A percentile compares a stretch with the other conserved stretches of the same genome.
Conservation (phyloP, 805 yeast species). For the Metschnikowia matae region DNA sequence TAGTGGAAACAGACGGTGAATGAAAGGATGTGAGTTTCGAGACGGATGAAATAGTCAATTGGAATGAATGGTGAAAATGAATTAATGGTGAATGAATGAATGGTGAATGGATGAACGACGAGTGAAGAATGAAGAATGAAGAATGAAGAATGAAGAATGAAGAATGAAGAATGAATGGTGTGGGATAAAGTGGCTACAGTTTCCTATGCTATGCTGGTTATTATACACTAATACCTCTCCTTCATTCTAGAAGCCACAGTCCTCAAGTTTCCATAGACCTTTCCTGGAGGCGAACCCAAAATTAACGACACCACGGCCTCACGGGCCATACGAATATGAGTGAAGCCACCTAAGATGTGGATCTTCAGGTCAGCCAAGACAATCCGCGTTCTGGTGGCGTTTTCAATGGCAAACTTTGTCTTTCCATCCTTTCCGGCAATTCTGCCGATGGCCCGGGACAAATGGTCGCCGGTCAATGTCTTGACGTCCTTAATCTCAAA, state of each 20-base stretch:
- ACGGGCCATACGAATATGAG: constrained; percentile 97
- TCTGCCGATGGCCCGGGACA: constrained; percentile 98
- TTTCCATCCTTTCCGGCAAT: constrained; percentile 99
- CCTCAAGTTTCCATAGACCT: constrained; percentile 94
- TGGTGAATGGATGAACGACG: no score
- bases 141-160: neutral
- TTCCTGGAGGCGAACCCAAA: constrained; percentile 97
- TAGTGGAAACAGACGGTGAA: no score
- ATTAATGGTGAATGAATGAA: neutral
- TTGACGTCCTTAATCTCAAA: constrained; percentile 97
- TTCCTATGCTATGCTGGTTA: neutral
- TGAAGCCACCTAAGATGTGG: constrained; percentile 94
- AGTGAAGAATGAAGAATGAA: neutral
- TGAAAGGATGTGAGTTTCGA: no score
- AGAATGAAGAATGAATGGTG: no score
- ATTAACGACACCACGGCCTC: constrained; percentile 92
- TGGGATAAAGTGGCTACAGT: neutral
- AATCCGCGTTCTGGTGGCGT: constrained; percentile 96
- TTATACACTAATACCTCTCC: constrained; percentile 66
- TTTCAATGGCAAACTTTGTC: constrained; percentile 97
- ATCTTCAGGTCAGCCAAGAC: constrained; percentile 96
- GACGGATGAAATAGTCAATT: neutral
- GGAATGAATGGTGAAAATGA: neutral
- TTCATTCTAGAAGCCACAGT: constrained; percentile 96
- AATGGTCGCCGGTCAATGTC: constrained; percentile 91